These are phyloP conservation scores for Podospora anserina DNA, from an alignment of 495 filamentous ascomycete species.

Conservation along the genomic window DNA sequence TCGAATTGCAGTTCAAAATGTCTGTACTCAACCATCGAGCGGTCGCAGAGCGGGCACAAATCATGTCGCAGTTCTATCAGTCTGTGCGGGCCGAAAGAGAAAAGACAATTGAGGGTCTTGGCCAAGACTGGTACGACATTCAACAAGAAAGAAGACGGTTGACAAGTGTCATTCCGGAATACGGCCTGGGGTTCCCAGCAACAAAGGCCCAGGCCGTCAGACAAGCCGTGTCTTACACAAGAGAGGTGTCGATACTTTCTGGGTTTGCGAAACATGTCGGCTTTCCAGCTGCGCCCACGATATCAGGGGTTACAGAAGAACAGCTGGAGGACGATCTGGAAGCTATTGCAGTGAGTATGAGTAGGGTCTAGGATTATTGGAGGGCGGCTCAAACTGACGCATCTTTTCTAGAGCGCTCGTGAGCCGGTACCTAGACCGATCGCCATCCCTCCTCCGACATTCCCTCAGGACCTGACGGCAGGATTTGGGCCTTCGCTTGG, in stretches of 20 bases:
- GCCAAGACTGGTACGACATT: conserved; percentile 84
- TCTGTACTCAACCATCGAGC: conserved; percentile 67
- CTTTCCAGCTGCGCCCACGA: conserved; percentile 88
- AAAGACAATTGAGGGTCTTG: conserved; percentile 69
- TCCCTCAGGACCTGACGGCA: conserved; percentile 30
- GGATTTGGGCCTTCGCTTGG: conserved; percentile 45
- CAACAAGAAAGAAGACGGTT: conserved; percentile 84
- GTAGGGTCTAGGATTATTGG: conserved; percentile 30
- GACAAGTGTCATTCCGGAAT: conserved; percentile 77
- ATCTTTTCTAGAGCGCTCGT: conserved; percentile 30
- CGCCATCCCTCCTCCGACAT: conserved; percentile 18
- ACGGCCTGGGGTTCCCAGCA: conserved; percentile 67
- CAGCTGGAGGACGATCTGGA: conserved; percentile 85
- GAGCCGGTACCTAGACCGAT: conserved; percentile 30
- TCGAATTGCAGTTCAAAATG: conserved; percentile 67
- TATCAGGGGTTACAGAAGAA: conserved; percentile 63
- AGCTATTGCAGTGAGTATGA: conserved; percentile 84
- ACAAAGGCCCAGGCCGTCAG: conserved; percentile 67
- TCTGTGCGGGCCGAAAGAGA: conserved; percentile 77
- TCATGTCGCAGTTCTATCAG: conserved; percentile 85
- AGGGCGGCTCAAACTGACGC: conserved; percentile 21
- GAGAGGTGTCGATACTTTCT: conserved; percentile 84
- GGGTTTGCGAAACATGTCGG: conserved; percentile 92
- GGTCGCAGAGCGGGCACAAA: conserved; percentile 74
- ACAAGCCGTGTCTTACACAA: conserved; percentile 84